Evolutionary conservation across 805 yeast species (phyloP).

Genomic region (Yamadazyma scolyti): DNA sequence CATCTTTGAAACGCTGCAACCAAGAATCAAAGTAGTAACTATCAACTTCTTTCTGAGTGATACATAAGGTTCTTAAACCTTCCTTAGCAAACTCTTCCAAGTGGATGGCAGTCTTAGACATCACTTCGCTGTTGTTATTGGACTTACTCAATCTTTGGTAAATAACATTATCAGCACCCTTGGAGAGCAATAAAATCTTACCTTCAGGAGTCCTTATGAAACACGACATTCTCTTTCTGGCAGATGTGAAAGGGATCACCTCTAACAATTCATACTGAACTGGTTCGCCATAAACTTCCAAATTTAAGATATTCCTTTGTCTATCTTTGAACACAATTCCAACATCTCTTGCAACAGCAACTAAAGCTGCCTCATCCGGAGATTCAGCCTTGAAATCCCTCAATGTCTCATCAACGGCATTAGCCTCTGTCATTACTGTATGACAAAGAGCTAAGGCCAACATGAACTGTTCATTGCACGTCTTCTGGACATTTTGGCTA

Average conservation of each 20-base stretch:
- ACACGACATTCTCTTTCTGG: conserved; percentile 78
- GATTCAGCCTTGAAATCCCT: conserved; percentile 71
- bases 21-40: conserved; percentile 47
- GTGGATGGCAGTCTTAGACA: conserved; percentile 57
- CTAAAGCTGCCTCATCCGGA: conserved; percentile 81
- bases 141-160: conserved; percentile 36
- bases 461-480: conserved; percentile 56
- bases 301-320: conserved; percentile 42
- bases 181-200: conserved; percentile 47
- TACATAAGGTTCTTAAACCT: conserved; percentile 73
- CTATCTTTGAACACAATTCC: conserved; percentile 62
- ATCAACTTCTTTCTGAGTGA: conserved; percentile 55
- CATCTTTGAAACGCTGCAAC: conserved; percentile 54
- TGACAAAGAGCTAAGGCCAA: conserved; percentile 69
- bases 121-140: conserved; percentile 37
- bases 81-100: conserved; percentile 70
- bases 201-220: conserved; percentile 45
- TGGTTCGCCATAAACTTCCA: conserved; percentile 45
- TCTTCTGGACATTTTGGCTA: conserved; percentile 31
- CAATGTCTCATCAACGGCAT: conserved; percentile 32
- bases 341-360: conserved; percentile 69
- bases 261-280: conserved; percentile 48
- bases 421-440: conserved; percentile 62
- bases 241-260: conserved; percentile 61
- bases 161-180: conserved; percentile 78